Percentiles rank a stretch among this genome's conserved stretches.
Conservation (phyloP, 306 rosid species). For the Vigna unguiculata region DNA sequence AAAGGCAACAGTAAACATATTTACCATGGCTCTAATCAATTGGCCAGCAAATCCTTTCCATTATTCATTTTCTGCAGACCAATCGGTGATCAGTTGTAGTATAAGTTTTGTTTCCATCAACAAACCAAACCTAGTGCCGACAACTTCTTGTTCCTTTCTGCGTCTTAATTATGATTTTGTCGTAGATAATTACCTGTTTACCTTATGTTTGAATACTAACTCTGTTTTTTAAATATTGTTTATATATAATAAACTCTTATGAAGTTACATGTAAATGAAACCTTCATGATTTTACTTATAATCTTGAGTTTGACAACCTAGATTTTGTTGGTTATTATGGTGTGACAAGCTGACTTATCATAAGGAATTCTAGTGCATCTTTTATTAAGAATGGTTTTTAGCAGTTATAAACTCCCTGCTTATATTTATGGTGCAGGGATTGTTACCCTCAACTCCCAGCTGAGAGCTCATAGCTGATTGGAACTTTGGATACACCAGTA, state of each 20-base stretch:
- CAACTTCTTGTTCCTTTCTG: neutral
- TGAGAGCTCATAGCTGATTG: conserved; percentile 55
- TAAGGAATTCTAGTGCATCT: conserved; percentile 1
- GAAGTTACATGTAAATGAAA: neutral
- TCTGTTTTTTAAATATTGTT: neutral
- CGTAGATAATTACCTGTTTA: neutral
- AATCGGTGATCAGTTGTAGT: neutral
- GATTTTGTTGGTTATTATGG: neutral
- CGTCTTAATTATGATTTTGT: neutral
- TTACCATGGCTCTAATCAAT: neutral
- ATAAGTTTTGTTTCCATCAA: neutral
- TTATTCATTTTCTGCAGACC: neutral
- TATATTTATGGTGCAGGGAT: conserved; percentile 51
- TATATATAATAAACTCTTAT: neutral
- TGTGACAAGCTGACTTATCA: conserved; percentile 3
- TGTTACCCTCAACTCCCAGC: conserved; percentile 45
- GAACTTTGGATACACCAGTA: conserved; percentile 26
- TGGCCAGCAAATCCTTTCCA: neutral
- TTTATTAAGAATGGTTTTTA: neutral
- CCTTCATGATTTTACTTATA: neutral
- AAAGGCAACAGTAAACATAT: neutral
- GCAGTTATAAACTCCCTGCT: conserved; percentile 9
- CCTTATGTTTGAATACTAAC: neutral
- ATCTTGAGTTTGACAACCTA: neutral
- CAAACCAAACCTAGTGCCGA: neutral